phyloP scores from a whole-genome alignment of 495 filamentous ascomycete species.

The Neurospora sp. region DNA sequence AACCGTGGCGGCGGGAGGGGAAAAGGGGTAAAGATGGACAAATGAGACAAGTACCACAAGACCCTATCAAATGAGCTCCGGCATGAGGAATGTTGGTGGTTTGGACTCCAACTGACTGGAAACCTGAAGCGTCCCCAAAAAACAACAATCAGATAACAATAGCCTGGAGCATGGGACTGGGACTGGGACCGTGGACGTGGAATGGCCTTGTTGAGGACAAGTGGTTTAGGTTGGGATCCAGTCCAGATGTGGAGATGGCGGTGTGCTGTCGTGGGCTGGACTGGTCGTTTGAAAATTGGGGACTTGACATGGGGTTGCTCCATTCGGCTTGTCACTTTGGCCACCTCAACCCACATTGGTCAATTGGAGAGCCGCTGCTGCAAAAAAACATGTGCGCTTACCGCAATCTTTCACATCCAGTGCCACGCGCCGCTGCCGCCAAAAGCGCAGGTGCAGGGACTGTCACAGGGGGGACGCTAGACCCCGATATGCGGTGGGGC shows the following conservation, averaged over 20 bases:
- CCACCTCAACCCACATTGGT: neutral
- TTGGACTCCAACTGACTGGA: neutral
- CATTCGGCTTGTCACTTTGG: neutral
- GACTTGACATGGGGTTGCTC: neutral
- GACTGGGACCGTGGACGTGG: neutral
- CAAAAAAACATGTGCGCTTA: neutral
- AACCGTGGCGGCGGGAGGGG: neutral
- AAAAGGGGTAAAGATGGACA: neutral
- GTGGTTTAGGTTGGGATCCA: neutral
- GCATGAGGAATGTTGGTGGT: neutral
- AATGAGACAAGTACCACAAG: neutral
- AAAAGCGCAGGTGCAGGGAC: neutral
- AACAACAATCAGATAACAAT: neutral
- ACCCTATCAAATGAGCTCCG: neutral
- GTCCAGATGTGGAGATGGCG: neutral
- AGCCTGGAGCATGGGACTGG: neutral
- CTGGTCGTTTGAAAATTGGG: neutral
- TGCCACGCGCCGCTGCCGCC: neutral
- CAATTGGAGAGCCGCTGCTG: neutral
- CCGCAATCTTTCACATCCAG: neutral
- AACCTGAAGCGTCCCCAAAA: neutral
- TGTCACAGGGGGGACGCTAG: neutral
- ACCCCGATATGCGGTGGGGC: neutral
- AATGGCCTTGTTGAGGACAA: neutral
- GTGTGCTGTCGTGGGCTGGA: neutral